Evolutionary conservation across 2,329 filamentous ascomycete species (phyloP).

Genomic region (Blumeria hordei): DNA sequence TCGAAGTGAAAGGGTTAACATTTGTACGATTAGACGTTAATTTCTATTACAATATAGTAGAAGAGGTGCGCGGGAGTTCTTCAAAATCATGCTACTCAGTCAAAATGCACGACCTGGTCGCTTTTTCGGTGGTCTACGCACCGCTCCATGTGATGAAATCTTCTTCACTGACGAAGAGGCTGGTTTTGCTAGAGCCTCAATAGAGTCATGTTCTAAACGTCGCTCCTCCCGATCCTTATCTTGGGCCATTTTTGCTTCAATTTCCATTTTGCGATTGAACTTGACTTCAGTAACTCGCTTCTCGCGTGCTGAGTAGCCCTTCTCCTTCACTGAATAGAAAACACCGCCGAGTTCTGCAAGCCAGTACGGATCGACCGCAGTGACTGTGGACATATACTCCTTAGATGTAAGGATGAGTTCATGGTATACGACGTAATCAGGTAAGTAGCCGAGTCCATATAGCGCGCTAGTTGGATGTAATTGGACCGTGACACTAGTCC

Average conservation of each 20-base stretch:
- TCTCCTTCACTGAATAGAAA: conserved; percentile 94
- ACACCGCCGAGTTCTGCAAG: conserved; percentile 88
- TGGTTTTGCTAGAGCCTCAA: not conserved
- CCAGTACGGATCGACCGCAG: conserved; percentile 90
- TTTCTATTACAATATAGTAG: too few relatives aligned
- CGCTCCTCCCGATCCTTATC: conserved; percentile 49
- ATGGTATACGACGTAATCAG: conserved; percentile 95
- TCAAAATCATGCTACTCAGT: too few relatives aligned
- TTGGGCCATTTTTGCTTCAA: conserved; percentile 74
- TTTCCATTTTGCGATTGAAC: conserved; percentile 81
- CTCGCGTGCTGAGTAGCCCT: conserved; percentile 73
- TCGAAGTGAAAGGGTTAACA: too few relatives aligned
- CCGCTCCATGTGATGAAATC: conserved; percentile 34
- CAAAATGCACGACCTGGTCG: conserved; percentile 25
- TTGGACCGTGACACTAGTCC: conserved; percentile 82
- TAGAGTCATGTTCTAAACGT: conserved; percentile 22
- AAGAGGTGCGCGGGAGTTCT: too few relatives aligned
- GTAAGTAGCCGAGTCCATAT: conserved; percentile 78
- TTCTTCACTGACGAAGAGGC: conserved; percentile 10
- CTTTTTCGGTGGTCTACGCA: conserved; percentile 35
- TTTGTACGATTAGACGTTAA: too few relatives aligned
- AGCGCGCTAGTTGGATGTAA: conserved; percentile 84
- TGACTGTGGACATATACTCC: conserved; percentile 96
- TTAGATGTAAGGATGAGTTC: conserved; percentile 91
- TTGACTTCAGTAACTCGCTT: conserved; percentile 75